Conservation (phyloP, 345 rosid species). For the Populus tremula region DNA sequence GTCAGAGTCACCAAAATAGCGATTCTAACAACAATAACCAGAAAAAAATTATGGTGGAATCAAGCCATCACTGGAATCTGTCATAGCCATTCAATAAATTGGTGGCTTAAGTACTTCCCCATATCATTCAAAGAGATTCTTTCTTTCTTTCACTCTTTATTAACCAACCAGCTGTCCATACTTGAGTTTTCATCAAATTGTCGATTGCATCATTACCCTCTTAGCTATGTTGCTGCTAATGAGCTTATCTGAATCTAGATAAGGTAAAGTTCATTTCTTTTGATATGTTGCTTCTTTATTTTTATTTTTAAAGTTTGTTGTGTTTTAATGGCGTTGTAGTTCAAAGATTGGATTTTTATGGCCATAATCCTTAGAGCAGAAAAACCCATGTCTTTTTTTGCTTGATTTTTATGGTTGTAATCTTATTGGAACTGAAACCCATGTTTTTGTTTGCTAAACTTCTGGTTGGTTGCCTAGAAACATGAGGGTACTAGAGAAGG, state of each 20-base stretch:
- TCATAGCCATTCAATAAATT: constrained; percentile 50
- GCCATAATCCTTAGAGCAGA: too few species aligned
- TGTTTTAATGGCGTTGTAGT: not conserved
- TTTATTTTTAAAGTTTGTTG: not conserved
- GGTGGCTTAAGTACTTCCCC: constrained; percentile 45
- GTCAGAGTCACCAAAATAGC: not conserved
- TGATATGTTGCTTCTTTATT: not conserved
- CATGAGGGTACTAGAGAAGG: not conserved
- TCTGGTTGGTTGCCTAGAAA: not conserved
- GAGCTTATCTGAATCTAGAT: not conserved
- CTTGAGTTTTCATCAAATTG: not conserved
- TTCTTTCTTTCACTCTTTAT: constrained; percentile 8
- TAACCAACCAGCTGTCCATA: not conserved
- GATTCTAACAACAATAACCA: not conserved
- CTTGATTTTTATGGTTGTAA: not conserved
- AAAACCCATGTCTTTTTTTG: not conserved
- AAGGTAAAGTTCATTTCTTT: not conserved
- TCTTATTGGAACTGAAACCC: not conserved
- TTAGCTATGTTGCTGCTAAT: not conserved
- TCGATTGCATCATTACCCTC: not conserved
- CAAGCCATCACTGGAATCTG: constrained; percentile 23
- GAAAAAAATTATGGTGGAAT: not conserved
- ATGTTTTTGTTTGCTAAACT: not conserved
- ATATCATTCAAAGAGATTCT: constrained; percentile 18
- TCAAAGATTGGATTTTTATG: not conserved